Conservation (phyloP, 192 early-diverging fungal genomes). For the Dispira simplex region DNA sequence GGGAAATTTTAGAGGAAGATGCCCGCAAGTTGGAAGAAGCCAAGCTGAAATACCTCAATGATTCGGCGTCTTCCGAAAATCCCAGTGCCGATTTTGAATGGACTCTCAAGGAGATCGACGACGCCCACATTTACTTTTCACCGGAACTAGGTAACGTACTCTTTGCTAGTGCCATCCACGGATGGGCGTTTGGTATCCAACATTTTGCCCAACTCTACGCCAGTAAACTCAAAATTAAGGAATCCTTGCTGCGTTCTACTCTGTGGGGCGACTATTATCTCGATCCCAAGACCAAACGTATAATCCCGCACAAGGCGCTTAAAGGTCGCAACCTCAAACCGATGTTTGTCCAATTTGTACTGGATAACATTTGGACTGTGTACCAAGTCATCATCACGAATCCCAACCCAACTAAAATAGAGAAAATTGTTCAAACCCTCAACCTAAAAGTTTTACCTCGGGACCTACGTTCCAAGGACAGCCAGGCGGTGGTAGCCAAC, state of each 20-base stretch:
- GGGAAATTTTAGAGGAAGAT: conserved; percentile 69
- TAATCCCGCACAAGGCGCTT: conserved; percentile 72
- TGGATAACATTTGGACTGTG: conserved; percentile 90
- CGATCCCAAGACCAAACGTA: conserved; percentile 87
- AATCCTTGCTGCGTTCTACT: conserved; percentile 52
- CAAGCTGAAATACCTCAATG: conserved; percentile 26
- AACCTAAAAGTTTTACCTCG: conserved; percentile 81
- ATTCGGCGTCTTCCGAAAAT: conserved; percentile 22
- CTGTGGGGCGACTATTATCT: conserved; percentile 98
- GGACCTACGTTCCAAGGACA: conserved; percentile 79
- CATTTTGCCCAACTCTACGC: conserved; percentile 91
- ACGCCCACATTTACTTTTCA: conserved; percentile 89
- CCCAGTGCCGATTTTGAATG: conserved; percentile 41
- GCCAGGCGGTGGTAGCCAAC: conserved; percentile 47
- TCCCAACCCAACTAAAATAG: conserved; percentile 64
- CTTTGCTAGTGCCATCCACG: conserved; percentile 90
- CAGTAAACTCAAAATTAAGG: conserved; percentile 73
- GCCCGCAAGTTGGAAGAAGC: conserved; percentile 50
- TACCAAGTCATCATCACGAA: conserved; percentile 64
- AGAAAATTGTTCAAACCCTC: conserved; percentile 83
- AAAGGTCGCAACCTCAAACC: conserved; percentile 77
- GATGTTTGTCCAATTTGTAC: conserved; percentile 90
- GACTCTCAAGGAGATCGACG: conserved; percentile 80
- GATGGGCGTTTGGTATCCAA: conserved; percentile 92
- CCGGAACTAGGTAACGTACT: conserved; percentile 94